Evolutionary conservation across 164 flowering plant genomes (phyloP).

Genomic region (Umbellularia californica): DNA sequence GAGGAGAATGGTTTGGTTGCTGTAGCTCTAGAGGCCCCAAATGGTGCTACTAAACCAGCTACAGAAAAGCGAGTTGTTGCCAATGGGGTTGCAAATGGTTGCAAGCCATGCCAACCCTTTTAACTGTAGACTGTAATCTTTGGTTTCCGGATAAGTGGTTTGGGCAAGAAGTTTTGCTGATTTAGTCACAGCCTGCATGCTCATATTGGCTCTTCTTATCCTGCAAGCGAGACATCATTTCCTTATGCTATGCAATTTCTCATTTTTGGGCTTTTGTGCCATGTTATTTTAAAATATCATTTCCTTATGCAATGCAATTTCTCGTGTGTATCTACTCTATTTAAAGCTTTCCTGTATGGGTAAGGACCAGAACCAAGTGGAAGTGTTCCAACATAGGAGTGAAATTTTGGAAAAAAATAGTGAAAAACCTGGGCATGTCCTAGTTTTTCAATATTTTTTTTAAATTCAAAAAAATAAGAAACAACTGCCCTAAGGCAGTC

Average conservation of each 20-base stretch:
- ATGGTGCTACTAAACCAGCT: slow-evolving; percentile 33
- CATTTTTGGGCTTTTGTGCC: not conserved
- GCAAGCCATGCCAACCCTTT: slow-evolving; percentile 16
- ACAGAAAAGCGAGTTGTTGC: too few relatives aligned
- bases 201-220: slow-evolving; percentile 1
- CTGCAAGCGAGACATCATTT: not conserved
- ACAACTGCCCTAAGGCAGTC: too few relatives aligned
- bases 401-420: too few relatives aligned
- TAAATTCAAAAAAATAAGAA: too few relatives aligned
- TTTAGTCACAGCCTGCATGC: not conserved
- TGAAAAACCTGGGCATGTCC: too few relatives aligned
- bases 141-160: slow-evolving; percentile 14
- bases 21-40: slow-evolving; percentile 31
- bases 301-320: not conserved
- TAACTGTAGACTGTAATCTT: not conserved
- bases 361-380: too few relatives aligned
- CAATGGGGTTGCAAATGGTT: slow-evolving; percentile 41
- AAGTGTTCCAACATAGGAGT: too few relatives aligned
- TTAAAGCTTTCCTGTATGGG: not conserved
- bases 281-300: not conserved
- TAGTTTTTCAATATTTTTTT: too few relatives aligned
- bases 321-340: not conserved
- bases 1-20: slow-evolving; percentile 34
- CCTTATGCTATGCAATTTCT: not conserved
- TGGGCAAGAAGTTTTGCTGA: slow-evolving; percentile 13